These are phyloP conservation scores for Solanum acaule DNA, from an alignment of 257 asterid species.

Conservation along the genomic window DNA sequence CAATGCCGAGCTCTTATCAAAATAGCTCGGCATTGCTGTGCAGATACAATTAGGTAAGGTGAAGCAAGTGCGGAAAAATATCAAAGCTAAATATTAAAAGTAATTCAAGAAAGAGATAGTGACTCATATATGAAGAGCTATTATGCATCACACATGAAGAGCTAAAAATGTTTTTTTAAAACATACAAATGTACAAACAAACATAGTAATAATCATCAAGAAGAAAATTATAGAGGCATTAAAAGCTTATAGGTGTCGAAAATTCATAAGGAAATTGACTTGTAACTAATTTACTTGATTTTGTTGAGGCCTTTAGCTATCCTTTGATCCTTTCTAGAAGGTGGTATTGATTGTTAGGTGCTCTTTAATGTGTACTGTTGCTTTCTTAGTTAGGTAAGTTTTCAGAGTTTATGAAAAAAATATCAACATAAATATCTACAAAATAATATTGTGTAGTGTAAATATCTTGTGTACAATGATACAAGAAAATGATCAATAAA, in stretches of 20 bases:
- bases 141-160: background rate
- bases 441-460: too few species aligned
- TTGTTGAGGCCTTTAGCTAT: background rate
- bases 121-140: background rate
- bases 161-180: background rate
- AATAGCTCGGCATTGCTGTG: background rate
- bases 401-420: background rate
- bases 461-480: background rate
- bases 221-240: background rate
- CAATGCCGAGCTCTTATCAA: too few species aligned
- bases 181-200: background rate
- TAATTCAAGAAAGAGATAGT: background rate
- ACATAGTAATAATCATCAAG: background rate
- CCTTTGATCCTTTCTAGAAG: background rate
- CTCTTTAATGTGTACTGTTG: background rate
- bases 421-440: too few species aligned
- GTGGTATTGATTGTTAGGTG: background rate
- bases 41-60: background rate
- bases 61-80: background rate
- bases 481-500: background rate
- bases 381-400: background rate
- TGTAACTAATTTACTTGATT: background rate
- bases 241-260: background rate
- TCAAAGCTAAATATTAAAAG: background rate
- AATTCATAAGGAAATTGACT: background rate